Evolutionary conservation across 192 early-diverging fungal species (phyloP).

Genomic region (Entomortierella chlamydospora): DNA sequence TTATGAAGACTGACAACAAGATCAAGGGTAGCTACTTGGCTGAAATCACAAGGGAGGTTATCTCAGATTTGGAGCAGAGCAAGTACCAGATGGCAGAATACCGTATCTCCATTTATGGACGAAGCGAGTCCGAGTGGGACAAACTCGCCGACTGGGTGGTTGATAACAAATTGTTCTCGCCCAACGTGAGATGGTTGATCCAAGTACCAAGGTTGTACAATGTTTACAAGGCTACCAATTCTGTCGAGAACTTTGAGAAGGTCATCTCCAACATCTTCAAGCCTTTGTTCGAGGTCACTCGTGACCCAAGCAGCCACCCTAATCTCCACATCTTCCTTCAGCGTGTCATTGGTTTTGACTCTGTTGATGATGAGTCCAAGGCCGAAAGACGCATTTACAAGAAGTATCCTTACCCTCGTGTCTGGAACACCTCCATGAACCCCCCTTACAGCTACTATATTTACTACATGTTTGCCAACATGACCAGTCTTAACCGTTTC

Average conservation of each 20-base stretch:
- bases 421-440: conserved; percentile 76
- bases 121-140: conserved; percentile 91
- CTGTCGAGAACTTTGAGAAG: conserved; percentile 82
- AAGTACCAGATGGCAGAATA: conserved; percentile 98
- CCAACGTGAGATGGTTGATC: conserved; percentile 96
- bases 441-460: conserved; percentile 98
- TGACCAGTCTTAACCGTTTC: conserved; percentile 89
- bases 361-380: conserved; percentile 96
- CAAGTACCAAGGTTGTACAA: conserved; percentile 95
- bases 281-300: conserved; percentile 93
- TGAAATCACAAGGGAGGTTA: conserved; percentile 94
- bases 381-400: conserved; percentile 87
- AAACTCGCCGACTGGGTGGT: conserved; percentile 95
- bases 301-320: conserved; percentile 86
- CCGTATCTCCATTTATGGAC: conserved; percentile 95
- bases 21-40: conserved; percentile 91
- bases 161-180: conserved; percentile 89
- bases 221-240: conserved; percentile 81
- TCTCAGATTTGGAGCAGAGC: conserved; percentile 90
- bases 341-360: conserved; percentile 95
- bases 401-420: conserved; percentile 82
- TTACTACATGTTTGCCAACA: conserved; percentile 94
- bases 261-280: conserved; percentile 88
- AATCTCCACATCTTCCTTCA: conserved; percentile 95
- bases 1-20: conserved; percentile 97